phyloP scores from a whole-genome alignment of 139 green algal genomes.

The Limnomonas spitsbergensis region DNA sequence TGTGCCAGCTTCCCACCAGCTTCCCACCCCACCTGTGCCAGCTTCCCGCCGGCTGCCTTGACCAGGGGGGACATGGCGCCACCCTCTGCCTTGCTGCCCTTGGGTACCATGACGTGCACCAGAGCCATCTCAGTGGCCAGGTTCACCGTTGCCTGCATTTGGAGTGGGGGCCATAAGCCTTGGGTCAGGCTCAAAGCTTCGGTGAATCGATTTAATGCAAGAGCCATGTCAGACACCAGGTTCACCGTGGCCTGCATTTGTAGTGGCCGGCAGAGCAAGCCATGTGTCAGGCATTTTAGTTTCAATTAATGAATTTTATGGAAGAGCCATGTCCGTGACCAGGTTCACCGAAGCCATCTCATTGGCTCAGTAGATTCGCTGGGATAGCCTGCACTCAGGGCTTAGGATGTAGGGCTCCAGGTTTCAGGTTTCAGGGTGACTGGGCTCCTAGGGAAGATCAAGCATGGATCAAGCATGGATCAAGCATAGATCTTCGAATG shows the following conservation, averaged over 20 bases:
- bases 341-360: no score
- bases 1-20: not conserved
- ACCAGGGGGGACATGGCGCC: not conserved
- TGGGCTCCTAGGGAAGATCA: no score
- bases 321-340: no score
- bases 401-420: no score
- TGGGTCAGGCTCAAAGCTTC: not conserved
- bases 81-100: not conserved
- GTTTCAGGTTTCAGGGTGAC: no score
- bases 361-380: no score
- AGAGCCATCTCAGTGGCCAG: constrained; percentile 86
- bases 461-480: no score
- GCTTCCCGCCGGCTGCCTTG: constrained; percentile 25
- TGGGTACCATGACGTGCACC: constrained; percentile 62
- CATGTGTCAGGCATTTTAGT: not conserved
- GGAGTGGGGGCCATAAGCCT: not conserved
- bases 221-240: constrained; percentile 81
- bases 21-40: constrained; percentile 49
- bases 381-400: no score
- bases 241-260: constrained; percentile 74
- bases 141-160: constrained; percentile 73
- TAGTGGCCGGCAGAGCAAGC: not conserved
- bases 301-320: no score
- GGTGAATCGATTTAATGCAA: constrained; percentile 32
- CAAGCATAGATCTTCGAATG: no score